Percentiles rank a stretch among this genome's conserved stretches.
Conservation (phyloP, 164 flowering plant genomes). For the Litsea cubeba region DNA sequence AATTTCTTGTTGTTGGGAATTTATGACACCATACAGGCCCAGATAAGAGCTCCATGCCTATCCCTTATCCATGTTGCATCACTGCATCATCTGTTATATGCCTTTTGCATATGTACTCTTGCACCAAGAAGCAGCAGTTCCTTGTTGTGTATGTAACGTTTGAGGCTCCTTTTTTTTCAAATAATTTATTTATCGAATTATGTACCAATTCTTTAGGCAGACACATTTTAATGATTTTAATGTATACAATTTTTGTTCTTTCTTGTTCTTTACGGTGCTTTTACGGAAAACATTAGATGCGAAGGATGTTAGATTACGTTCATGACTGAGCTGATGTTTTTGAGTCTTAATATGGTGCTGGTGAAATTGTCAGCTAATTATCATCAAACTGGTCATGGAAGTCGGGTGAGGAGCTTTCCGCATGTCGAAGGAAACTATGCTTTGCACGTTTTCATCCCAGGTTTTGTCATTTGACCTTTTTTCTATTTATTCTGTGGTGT, state of each 20-base stretch:
- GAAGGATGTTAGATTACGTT: constrained; percentile 5
- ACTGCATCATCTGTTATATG: not conserved
- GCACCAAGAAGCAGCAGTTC: not conserved
- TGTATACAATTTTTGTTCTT: not conserved
- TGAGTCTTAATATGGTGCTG: not conserved
- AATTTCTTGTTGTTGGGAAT: too few species aligned
- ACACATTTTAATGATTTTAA: not conserved
- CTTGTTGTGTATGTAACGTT: constrained; percentile 1
- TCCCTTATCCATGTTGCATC: not conserved
- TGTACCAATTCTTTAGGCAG: not conserved
- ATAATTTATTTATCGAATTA: not conserved
- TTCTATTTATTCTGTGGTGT: too few species aligned
- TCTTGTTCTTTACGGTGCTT: not conserved
- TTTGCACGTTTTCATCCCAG: constrained; percentile 84
- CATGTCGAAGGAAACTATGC: constrained; percentile 91
- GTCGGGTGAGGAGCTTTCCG: constrained; percentile 71
- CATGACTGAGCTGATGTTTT: not conserved
- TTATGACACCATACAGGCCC: not conserved
- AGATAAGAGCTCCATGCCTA: not conserved
- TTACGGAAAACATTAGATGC: not conserved
- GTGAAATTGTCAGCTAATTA: constrained; percentile 23
- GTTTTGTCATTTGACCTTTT: constrained; percentile 22
- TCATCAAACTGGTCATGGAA: constrained; percentile 29
- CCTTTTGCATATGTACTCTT: not conserved
- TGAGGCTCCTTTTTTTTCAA: not conserved